Conservation (phyloP, 1,284 basidiomycete genomes). For the Ceratobasidium sp. region DNA sequence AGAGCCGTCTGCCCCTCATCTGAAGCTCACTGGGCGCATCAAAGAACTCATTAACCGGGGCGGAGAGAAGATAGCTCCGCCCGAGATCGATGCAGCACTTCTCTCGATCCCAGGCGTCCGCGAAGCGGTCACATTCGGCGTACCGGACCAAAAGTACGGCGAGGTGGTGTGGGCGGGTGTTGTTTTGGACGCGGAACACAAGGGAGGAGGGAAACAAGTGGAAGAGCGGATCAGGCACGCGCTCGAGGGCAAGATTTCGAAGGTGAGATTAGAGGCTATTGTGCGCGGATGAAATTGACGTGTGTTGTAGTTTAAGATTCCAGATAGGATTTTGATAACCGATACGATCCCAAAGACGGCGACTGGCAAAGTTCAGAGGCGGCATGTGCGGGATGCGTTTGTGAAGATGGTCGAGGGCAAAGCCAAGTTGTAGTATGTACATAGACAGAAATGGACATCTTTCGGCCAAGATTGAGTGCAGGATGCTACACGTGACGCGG, state of each 20-base stretch:
- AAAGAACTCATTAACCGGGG: conserved; percentile 75
- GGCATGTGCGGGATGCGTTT: conserved; percentile 54
- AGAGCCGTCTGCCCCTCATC: conserved; percentile 60
- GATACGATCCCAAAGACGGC: conserved; percentile 56
- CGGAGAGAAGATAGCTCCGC: conserved; percentile 76
- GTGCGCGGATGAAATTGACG: not conserved
- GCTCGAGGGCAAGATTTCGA: conserved; percentile 52
- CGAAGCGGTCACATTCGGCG: conserved; percentile 64
- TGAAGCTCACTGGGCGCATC: conserved; percentile 70
- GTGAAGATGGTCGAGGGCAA: conserved; percentile 51
- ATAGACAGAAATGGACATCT: not conserved
- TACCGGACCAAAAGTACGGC: conserved; percentile 56
- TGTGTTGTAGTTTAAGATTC: conserved; percentile 55
- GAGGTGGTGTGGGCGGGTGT: conserved; percentile 57
- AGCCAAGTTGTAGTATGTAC: conserved; percentile 49
- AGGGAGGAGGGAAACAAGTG: conserved; percentile 46
- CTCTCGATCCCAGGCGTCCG: conserved; percentile 62
- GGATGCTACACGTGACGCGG: conserved; percentile 16
- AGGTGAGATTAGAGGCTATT: conserved; percentile 44
- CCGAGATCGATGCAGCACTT: conserved; percentile 69
- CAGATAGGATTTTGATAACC: conserved; percentile 54
- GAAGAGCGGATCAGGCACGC: conserved; percentile 51
- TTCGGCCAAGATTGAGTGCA: too few relatives aligned
- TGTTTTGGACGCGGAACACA: conserved; percentile 48
- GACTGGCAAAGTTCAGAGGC: conserved; percentile 56